Percentiles rank a stretch among this genome's conserved stretches.
Evolutionary conservation across 2,329 filamentous ascomycete species (phyloP).

Genomic region (Stachybotrys chartarum): DNA sequence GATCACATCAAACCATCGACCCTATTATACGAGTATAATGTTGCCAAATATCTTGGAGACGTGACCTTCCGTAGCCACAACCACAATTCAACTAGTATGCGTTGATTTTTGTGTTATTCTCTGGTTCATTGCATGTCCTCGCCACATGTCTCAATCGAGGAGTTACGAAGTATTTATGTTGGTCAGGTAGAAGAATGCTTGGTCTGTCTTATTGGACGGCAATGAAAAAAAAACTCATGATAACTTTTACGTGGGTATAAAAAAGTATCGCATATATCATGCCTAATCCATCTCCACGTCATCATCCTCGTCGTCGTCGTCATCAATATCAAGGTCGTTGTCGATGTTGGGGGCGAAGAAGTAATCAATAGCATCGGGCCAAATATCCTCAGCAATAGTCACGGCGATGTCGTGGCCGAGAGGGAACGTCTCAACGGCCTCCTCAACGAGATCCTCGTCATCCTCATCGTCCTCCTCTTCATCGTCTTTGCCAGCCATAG

Average conservation of each 20-base stretch:
- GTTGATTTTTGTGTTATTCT: no score
- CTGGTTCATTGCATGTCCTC: no score
- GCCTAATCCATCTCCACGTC: conserved; percentile 1
- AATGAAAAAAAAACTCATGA: background rate
- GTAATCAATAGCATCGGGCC: conserved; percentile 2
- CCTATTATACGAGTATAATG: no score
- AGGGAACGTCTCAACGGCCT: conserved; percentile 1
- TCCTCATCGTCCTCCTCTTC: background rate
- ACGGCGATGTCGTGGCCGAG: conserved; percentile 1
- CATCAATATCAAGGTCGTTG: conserved; percentile 1
- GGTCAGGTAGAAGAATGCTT: no score
- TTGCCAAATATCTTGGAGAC: no score
- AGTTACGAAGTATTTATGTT: no score
- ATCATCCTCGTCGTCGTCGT: background rate
- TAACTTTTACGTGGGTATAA: background rate
- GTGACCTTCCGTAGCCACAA: no score
- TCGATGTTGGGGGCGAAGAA: conserved; percentile 1
- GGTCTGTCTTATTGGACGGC: no score
- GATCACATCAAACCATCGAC: no score
- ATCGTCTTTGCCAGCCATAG: conserved; percentile 1
- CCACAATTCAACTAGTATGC: no score
- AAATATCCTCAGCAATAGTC: conserved; percentile 1
- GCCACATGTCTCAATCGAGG: no score
- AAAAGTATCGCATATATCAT: background rate
- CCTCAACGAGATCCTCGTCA: background rate